Evolutionary conservation across 805 yeast genomes (phyloP).

Genomic region (Saccharomycopsis oosterbeekiorum): DNA sequence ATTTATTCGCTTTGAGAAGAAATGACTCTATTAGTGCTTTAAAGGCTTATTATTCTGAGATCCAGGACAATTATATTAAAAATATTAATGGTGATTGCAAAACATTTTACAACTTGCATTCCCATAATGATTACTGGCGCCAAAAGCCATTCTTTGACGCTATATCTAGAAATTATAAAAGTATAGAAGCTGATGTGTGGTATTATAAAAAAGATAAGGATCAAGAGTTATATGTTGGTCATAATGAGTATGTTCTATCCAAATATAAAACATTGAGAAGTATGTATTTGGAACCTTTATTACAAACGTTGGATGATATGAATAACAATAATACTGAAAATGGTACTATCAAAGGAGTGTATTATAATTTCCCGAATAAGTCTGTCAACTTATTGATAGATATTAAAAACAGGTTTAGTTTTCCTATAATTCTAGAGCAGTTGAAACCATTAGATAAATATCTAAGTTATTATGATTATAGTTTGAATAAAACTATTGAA

Average conservation of each 20-base stretch:
- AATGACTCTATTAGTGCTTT: background rate
- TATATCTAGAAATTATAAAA: constrained; percentile 36
- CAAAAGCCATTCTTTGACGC: constrained; percentile 49
- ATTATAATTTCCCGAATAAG: constrained; percentile 34
- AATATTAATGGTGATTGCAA: background rate
- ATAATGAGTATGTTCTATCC: constrained; percentile 37
- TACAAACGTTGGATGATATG: constrained; percentile 29
- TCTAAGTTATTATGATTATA: constrained; percentile 39
- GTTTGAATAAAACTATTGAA: constrained; percentile 25
- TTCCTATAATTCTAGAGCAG: constrained; percentile 34
- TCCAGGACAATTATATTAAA: background rate
- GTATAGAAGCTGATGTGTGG: constrained; percentile 64
- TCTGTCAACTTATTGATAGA: constrained; percentile 42
- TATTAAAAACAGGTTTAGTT: constrained; percentile 41
- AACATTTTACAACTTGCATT: constrained; percentile 33
- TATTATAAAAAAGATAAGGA: constrained; percentile 16
- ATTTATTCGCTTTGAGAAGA: background rate
- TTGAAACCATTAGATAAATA: constrained; percentile 41
- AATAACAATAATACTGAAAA: background rate
- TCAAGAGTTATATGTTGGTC: constrained; percentile 47
- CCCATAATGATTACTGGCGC: constrained; percentile 68
- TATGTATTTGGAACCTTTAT: constrained; percentile 46
- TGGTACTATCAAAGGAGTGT: constrained; percentile 29
- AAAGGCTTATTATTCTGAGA: background rate
- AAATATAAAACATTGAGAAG: constrained; percentile 34